Evolutionary conservation across 2,329 filamentous ascomycete genomes (phyloP).

Genomic region (Chrysoporthe deuterocubensis): DNA sequence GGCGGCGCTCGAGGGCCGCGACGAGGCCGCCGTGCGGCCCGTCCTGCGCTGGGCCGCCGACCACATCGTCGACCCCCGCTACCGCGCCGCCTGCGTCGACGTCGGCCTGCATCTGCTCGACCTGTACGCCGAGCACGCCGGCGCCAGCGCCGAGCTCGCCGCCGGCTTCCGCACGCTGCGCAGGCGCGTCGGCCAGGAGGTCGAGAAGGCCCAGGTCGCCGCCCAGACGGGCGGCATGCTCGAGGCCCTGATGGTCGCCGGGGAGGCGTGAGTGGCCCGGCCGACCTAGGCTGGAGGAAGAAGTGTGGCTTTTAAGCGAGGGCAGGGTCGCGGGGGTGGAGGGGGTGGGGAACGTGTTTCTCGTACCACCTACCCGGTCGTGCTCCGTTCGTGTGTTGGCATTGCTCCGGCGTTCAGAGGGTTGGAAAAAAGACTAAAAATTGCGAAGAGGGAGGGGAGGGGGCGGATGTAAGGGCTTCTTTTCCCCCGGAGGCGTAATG

Average conservation of each 20-base stretch:
- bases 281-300: not conserved
- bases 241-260: constrained; percentile 64
- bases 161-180: constrained; percentile 71
- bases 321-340: not conserved
- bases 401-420: constrained; percentile 28
- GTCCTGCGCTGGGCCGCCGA: constrained; percentile 82
- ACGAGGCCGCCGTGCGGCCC: constrained; percentile 80
- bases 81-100: constrained; percentile 81
- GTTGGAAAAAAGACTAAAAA: constrained; percentile 5
- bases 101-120: constrained; percentile 82
- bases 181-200: constrained; percentile 72
- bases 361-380: not conserved
- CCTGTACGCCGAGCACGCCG: constrained; percentile 81
- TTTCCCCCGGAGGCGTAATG: constrained; percentile 8
- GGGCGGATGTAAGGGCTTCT: not conserved
- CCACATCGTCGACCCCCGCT: constrained; percentile 81
- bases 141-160: constrained; percentile 73
- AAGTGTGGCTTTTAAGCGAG: not conserved
- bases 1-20: constrained; percentile 77
- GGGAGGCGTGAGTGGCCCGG: constrained; percentile 7
- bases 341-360: too few species aligned
- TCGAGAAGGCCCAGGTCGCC: constrained; percentile 83
- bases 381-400: constrained; percentile 14
- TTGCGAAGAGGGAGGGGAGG: not conserved
- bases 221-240: constrained; percentile 86